Percentiles rank a stretch among this genome's conserved stretches.
Conservation (phyloP, 257 asterid species). For the Nicotiana otophora region DNA sequence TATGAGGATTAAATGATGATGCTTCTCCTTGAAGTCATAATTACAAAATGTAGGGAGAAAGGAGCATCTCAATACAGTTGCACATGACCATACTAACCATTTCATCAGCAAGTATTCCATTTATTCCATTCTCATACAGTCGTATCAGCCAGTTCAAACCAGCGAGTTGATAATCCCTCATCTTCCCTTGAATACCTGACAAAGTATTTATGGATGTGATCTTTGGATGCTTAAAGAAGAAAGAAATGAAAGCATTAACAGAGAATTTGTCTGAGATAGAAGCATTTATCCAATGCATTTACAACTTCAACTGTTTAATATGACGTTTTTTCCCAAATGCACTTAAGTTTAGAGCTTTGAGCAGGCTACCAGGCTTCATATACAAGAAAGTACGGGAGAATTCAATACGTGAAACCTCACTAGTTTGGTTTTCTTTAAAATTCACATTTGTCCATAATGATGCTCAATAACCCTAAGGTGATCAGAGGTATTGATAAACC, state of each 20-base stretch:
- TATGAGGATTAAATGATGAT: neutral
- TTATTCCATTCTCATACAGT: constrained; percentile 95
- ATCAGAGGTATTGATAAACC: neutral
- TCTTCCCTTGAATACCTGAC: constrained; percentile 97
- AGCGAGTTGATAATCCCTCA: constrained; percentile 99
- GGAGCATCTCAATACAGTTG: neutral
- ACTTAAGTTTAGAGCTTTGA: neutral
- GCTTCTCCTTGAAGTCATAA: neutral
- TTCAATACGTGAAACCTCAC: neutral
- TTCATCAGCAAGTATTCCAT: constrained; percentile 99
- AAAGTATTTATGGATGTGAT: neutral
- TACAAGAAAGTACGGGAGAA: neutral
- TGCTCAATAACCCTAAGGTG: neutral
- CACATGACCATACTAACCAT: constrained; percentile 50
- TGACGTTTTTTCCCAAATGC: neutral
- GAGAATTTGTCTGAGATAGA: neutral
- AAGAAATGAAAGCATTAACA: neutral
- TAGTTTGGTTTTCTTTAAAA: neutral
- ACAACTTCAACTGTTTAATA: neutral
- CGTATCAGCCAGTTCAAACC: constrained; percentile 96
- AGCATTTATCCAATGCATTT: neutral
- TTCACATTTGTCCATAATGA: neutral
- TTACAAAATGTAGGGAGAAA: neutral
- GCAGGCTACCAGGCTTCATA: neutral
- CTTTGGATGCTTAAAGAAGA: neutral